Evolutionary conservation across 2,329 filamentous ascomycete genomes (phyloP), one percentile per base, ranked within the genome.

Genomic region (Sclerotiophoma versabilis): DNA sequence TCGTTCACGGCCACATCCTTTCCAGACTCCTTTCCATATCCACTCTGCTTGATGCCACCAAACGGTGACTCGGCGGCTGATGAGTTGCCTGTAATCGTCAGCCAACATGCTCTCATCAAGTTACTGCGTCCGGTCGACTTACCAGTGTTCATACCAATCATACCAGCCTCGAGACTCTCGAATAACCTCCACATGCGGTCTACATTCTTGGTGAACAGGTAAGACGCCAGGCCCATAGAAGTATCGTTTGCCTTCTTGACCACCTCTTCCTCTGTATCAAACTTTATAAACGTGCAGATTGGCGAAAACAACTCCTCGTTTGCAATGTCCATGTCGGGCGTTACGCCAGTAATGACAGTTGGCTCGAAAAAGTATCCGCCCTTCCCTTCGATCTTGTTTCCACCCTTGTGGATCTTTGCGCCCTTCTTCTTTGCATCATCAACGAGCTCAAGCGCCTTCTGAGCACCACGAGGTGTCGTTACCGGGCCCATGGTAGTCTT

Each of bases 361-460:
- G 86, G 87, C 68, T 88, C 80, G 72, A 90, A 89, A 78, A 89
- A 91, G 73, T 87, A 90, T 4, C 87, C 86, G 0, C 77, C 75
- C 8, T 77, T 68, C 36, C 68, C 69, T 2, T 81, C 79, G 1
- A 78, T 66, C 45, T 76, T 78, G 49, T 81, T 76, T 3, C 84
- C 87, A 11, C 88, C 88, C 17, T 87, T 75, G 1, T 89, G 75
- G n/a, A 89, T 73, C 37, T 82, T 83, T 1, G 84, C 89, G 2
- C 88, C 88, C 32, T 83, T 80, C 49, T 80, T 80, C 48, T 81
- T 79, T 3, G 88, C 89, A 69, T 91, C 86, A 38, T 83, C 80
- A 26, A 90, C 84, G 58, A 90, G 86, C 34, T 75, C 75, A 9
- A 79, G 72, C 5, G 82, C 83, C 71, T 87, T 88, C 36, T 83